A percentile compares a stretch with the other conserved stretches of the same genome.
Conservation (phyloP, 768 basidiomycete genomes). For the Clitopilus passeckerianus region DNA sequence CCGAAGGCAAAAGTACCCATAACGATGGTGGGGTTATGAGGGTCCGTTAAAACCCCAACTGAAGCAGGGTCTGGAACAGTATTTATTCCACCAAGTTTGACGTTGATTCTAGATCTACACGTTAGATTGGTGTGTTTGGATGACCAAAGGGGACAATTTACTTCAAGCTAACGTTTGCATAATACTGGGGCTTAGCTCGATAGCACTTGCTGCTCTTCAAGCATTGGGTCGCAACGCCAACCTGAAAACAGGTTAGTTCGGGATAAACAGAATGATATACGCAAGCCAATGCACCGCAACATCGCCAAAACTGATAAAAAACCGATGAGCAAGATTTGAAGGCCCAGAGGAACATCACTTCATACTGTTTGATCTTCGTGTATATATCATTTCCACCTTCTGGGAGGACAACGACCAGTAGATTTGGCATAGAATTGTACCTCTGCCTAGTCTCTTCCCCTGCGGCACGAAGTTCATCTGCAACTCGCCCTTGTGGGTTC, state of each 20-base stretch:
- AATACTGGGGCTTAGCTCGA: slow-evolving; percentile 71
- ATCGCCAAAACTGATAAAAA: slow-evolving; percentile 60
- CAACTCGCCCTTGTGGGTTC: slow-evolving; percentile 53
- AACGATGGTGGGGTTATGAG: slow-evolving; percentile 70
- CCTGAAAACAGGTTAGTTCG: slow-evolving; percentile 23
- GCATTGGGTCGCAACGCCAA: slow-evolving; percentile 79
- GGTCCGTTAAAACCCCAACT: slow-evolving; percentile 61
- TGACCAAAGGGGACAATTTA: slow-evolving; percentile 21
- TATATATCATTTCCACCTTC: slow-evolving; percentile 76
- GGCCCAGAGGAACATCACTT: neutral
- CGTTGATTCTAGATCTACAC: slow-evolving; percentile 55
- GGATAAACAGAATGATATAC: no score
- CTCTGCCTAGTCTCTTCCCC: slow-evolving; percentile 42
- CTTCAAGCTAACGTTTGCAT: slow-evolving; percentile 79
- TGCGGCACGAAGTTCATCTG: slow-evolving; percentile 44
- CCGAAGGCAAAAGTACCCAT: slow-evolving; percentile 45
- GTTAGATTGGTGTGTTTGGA: slow-evolving; percentile 2
- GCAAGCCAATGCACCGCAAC: slow-evolving; percentile 34
- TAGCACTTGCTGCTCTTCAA: slow-evolving; percentile 63
- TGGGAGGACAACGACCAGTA: slow-evolving; percentile 68
- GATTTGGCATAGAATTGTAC: slow-evolving; percentile 38
- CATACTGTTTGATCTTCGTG: slow-evolving; percentile 73
- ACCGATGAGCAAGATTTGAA: neutral
- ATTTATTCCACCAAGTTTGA: slow-evolving; percentile 83
- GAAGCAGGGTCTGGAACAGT: slow-evolving; percentile 67